Conservation (phyloP, 352 stramenopile genomes). For the Globisporangium megalacanthum region DNA sequence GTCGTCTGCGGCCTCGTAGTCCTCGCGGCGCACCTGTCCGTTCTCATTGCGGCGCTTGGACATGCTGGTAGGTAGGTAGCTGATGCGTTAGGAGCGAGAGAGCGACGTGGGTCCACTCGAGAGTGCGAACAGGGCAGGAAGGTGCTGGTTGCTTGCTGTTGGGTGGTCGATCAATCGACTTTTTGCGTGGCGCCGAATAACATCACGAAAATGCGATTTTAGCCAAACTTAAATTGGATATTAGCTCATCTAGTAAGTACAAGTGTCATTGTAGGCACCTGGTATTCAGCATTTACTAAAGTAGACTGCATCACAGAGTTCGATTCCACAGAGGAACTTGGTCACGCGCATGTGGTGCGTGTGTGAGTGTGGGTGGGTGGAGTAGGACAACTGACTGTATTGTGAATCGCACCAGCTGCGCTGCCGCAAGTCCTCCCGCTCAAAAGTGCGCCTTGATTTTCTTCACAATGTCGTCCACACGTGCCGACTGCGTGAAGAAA, state of each 20-base stretch:
- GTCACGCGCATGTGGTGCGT: too few species aligned
- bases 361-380: too few species aligned
- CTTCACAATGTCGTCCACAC: conserved; percentile 91
- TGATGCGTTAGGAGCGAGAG: conserved; percentile 3
- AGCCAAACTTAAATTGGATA: too few species aligned
- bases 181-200: too few species aligned
- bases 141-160: not conserved
- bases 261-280: too few species aligned
- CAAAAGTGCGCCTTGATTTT: conserved; percentile 89
- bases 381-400: too few species aligned
- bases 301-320: too few species aligned
- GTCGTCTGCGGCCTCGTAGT: conserved; percentile 65
- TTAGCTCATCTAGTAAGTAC: too few species aligned
- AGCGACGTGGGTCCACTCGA: not conserved
- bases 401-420: not conserved
- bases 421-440: not conserved
- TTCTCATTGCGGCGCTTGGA: conserved; percentile 84
- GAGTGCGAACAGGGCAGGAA: not conserved
- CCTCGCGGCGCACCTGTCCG: conserved; percentile 80
- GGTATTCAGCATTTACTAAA: too few species aligned
- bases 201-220: too few species aligned
- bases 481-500: conserved; percentile 98
- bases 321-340: too few species aligned
- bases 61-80: conserved; percentile 25
- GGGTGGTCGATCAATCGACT: not conserved